Evolutionary conservation across 352 stramenopile species (phyloP), one percentile per base, ranked within the genome.

Genomic region (Aphanomyces euteiches): DNA sequence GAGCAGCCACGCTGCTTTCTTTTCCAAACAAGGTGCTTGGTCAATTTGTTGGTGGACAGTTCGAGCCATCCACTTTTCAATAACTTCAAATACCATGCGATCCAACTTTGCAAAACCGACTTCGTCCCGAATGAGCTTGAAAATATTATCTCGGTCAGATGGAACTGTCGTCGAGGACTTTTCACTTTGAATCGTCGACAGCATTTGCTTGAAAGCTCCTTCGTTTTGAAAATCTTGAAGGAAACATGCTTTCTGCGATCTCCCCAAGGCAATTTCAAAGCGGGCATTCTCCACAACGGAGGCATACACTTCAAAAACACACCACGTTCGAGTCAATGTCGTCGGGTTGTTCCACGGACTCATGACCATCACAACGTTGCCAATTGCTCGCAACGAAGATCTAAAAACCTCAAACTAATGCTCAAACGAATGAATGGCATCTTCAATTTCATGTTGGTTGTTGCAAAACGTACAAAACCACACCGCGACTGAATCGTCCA

Each of bases 381-480:
- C 21, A 15, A 34, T 64, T 28, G n/a, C 56, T 41, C 10, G 10
- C 7, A 64, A 19, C 56, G 21, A 28, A 15, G 56, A 38, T 15
- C 36, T 28, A 43, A 64, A 64, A 7, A 38, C 36, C 10, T 39
- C 36, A 7, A 45, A 34, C 56, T 4, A 64, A 13, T 15, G 36
- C 56, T 38, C 10, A 10, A 64, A 39, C 3, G 37, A 38, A 8
- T 19, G n/a, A 34, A 8, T 13, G 8, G 50, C 8, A 58, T 19
- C n/a, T n/a, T 34, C 50, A 19, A 58, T 58, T 8, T 28, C 28
- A 37, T 63, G 56, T 41, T 63, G 56, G 56, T 63, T 63, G 34
- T 63, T 63, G 56, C 13, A 28, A 63, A 63, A 63, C 19, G 45
- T 37, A 37, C 56, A 63, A 63, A 63, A 63, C 56, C 56, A 63